Percentiles rank a stretch among this genome's conserved stretches.
These are phyloP conservation scores for Fagopyrum homotropicum DNA, from an alignment of 148 eudicot species.

Conservation along the genomic window DNA sequence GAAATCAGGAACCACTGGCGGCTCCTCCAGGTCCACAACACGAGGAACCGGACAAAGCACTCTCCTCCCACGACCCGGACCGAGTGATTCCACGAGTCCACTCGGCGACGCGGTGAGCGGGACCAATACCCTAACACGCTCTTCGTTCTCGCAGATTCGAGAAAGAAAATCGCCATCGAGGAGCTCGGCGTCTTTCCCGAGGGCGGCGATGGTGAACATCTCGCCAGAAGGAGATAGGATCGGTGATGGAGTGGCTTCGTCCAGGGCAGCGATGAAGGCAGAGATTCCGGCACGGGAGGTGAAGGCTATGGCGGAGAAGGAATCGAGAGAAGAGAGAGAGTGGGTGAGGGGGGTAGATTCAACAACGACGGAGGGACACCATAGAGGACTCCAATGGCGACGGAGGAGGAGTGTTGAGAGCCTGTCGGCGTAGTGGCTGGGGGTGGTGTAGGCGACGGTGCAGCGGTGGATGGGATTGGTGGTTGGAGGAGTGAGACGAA, in stretches of 20 bases:
- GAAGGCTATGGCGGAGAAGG: constrained; percentile 73
- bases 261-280: constrained; percentile 48
- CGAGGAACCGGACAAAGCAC: constrained; percentile 67
- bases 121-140: constrained; percentile 39
- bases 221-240: constrained; percentile 27
- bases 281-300: constrained; percentile 76
- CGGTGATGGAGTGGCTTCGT: constrained; percentile 13
- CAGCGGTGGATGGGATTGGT: constrained; percentile 14
- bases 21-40: constrained; percentile 59
- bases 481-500: background rate
- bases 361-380: constrained; percentile 62
- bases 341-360: constrained; percentile 42
- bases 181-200: constrained; percentile 65
- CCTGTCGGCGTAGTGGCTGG: constrained; percentile 58
- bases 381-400: constrained; percentile 58
- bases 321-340: constrained; percentile 27
- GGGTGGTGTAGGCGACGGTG: constrained; percentile 69
- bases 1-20: constrained; percentile 58
- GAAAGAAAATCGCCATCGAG: constrained; percentile 27
- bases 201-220: constrained; percentile 42
- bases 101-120: constrained; percentile 52
- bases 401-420: constrained; percentile 43
- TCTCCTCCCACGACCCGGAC: constrained; percentile 41
- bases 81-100: constrained; percentile 50
- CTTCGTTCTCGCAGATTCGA: constrained; percentile 25